Base-by-base conservation (phyloP, 805 yeast species). In the Alloascoidea hylecoeti region DNA sequence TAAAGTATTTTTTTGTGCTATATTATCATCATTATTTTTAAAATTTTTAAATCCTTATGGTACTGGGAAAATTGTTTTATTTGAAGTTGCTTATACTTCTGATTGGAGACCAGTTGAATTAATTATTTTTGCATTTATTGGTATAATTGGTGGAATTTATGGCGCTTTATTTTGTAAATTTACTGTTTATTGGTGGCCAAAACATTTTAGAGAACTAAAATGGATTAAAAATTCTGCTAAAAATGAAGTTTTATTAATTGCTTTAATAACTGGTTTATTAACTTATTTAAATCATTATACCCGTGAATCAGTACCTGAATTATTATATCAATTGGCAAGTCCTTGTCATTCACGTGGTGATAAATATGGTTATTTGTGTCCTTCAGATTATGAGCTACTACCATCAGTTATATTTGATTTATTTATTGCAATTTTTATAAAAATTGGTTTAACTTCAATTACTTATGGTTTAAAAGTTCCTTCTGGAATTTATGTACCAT, bases 391-490 rank as follows among this genome's bases (percentile, higher is more conserved):
- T 4, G 43, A 44, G 0, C 49, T 54, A 34, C 58, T 58, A 34
- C 47, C 56, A 2, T 41, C 41, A 3, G 65, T 63, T 37, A 40
- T 68, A 12, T 35, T 44, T 5, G 46, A 55, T 2, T 54, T 72
- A 12, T 35, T 46, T 0, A 47, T 48, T 43, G 78, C 76, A 2
- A 55, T 72, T 28, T 42, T 60, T 2, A 51, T 68, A 35, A 72
- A 72, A 43, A 43, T 64, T 1, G 40, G 61, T 2, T 51, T 72
- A 18, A 73, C 78, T 4, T 58, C 66, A 16, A 51, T 72, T 12
- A 70, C 78, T 0, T 70, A 71, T 51, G 80, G 80, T 1, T 49
- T 72, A 37, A 73, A 71, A 44, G 55, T 73, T 2, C 80, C 80
- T 1, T 64, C 72, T 35, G 80, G 80, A 3, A 66, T 74, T 12